Evolutionary conservation across 1,284 basidiomycete genomes (phyloP).

Genomic region (Apiotrichum laibachii): DNA sequence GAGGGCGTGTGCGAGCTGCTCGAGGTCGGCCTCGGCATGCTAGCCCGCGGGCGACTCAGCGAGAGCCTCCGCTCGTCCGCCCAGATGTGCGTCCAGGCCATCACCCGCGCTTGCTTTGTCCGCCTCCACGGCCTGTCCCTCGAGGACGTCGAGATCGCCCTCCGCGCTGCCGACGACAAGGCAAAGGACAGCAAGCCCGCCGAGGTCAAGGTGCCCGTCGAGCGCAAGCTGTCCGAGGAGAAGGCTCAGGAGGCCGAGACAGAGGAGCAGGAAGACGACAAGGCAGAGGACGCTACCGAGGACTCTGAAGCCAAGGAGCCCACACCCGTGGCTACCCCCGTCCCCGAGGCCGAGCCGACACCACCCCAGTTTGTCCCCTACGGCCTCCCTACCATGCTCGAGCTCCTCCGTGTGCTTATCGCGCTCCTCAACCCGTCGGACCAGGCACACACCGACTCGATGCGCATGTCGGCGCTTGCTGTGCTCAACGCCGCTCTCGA

Average conservation of each 20-base stretch:
- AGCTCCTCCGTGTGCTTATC: constrained; percentile 89
- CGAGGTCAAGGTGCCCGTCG: constrained; percentile 14
- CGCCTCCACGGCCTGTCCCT: constrained; percentile 63
- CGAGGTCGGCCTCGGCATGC: constrained; percentile 95
- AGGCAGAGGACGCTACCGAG: neutral
- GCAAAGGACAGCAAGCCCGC: constrained; percentile 21
- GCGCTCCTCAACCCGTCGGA: constrained; percentile 94
- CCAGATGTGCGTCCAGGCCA: constrained; percentile 84
- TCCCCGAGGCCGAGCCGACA: neutral
- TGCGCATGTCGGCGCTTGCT: constrained; percentile 81
- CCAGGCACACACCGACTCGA: constrained; percentile 93
- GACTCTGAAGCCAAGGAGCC: neutral
- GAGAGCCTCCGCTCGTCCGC: constrained; percentile 73
- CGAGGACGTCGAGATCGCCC: constrained; percentile 39
- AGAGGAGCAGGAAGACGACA: constrained; percentile 6
- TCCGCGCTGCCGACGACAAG: constrained; percentile 30
- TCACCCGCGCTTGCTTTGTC: constrained; percentile 77
- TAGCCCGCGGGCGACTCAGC: constrained; percentile 91
- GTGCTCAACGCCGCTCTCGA: constrained; percentile 90
- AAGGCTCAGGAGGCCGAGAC: constrained; percentile 5
- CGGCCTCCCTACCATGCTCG: constrained; percentile 87
- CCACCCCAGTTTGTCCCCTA: constrained; percentile 56
- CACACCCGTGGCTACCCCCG: neutral
- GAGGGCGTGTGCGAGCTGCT: constrained; percentile 97
- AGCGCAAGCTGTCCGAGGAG: constrained; percentile 14